Evolutionary conservation across 768 basidiomycete species (phyloP).

Genomic region (Panellus pusillus): DNA sequence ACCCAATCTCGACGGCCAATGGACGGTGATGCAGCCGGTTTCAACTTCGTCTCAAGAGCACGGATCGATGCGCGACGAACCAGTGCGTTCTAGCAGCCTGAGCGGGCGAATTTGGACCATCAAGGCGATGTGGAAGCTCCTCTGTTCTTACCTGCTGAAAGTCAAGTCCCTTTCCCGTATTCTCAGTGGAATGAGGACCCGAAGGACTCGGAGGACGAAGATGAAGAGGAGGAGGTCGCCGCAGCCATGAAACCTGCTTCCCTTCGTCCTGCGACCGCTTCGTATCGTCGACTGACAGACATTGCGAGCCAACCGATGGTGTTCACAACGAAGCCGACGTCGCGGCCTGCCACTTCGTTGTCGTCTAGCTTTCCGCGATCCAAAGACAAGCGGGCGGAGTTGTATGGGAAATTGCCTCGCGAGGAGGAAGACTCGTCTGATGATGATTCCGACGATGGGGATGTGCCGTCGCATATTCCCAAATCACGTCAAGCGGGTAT

Average conservation of each 20-base stretch:
- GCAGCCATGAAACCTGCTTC: conserved; percentile 23
- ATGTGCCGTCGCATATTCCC: conserved; percentile 59
- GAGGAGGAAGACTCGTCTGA: conserved; percentile 40
- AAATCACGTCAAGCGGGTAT: conserved; percentile 52
- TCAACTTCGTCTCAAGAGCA: conserved; percentile 11
- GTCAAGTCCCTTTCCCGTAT: conserved; percentile 54
- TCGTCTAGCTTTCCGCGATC: conserved; percentile 30
- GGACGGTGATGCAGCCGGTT: conserved; percentile 15
- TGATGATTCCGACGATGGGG: conserved; percentile 36
- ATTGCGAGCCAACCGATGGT: conserved; percentile 44
- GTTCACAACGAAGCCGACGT: conserved; percentile 31
- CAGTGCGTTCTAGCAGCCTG: conserved; percentile 13
- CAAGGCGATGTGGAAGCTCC: conserved; percentile 24
- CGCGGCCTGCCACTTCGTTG: conserved; percentile 12
- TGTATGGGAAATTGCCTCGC: conserved; percentile 36
- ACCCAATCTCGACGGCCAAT: conserved; percentile 13
- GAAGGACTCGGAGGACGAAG: conserved; percentile 43
- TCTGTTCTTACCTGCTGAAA: conserved; percentile 53
- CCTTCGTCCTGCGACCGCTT: conserved; percentile 16
- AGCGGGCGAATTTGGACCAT: not conserved
- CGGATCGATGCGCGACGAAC: conserved; percentile 18
- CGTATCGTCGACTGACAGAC: conserved; percentile 53
- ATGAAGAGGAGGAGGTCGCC: conserved; percentile 36
- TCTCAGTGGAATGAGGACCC: conserved; percentile 42
- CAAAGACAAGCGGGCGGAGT: conserved; percentile 32